phyloP scores from a whole-genome alignment of 345 rosid species.

The Eucalyptus marginata region DNA sequence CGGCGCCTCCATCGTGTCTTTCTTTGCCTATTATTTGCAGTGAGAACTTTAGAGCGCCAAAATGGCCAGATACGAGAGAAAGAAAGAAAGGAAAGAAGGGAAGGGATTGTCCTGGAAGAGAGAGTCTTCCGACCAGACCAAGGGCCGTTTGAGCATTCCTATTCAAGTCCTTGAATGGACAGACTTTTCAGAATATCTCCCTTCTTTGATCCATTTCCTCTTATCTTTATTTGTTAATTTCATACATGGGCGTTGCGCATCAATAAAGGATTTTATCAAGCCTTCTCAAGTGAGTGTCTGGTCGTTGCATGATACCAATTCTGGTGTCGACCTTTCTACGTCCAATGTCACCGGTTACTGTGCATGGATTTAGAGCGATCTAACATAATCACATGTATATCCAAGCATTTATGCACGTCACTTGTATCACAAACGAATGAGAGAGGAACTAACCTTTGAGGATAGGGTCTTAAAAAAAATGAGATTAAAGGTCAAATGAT shows the following conservation, averaged over 20 bases:
- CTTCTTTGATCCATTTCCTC: background rate
- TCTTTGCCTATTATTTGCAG: slow-evolving; percentile 48
- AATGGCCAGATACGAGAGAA: background rate
- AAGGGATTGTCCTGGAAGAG: background rate
- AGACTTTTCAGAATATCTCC: background rate
- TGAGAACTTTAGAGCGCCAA: background rate
- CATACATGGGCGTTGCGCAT: background rate
- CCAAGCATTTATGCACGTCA: background rate
- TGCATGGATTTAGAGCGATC: background rate
- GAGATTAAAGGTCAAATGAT: background rate
- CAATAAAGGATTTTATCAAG: background rate
- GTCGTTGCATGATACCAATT: background rate
- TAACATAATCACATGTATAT: background rate
- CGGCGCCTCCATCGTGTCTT: slow-evolving; percentile 51
- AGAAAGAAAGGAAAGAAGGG: background rate
- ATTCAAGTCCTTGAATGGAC: background rate
- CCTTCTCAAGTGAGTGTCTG: background rate
- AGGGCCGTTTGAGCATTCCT: background rate
- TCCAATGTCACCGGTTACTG: background rate
- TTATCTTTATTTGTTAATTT: background rate
- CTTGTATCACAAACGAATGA: background rate
- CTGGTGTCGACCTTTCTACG: background rate
- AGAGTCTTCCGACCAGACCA: background rate
- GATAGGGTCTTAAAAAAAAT: background rate
- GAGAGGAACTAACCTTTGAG: background rate